A percentile compares a stretch with the other conserved stretches of the same genome.
phyloP scores from a whole-genome alignment of 768 basidiomycete species.

The Amanita polypyramis region DNA sequence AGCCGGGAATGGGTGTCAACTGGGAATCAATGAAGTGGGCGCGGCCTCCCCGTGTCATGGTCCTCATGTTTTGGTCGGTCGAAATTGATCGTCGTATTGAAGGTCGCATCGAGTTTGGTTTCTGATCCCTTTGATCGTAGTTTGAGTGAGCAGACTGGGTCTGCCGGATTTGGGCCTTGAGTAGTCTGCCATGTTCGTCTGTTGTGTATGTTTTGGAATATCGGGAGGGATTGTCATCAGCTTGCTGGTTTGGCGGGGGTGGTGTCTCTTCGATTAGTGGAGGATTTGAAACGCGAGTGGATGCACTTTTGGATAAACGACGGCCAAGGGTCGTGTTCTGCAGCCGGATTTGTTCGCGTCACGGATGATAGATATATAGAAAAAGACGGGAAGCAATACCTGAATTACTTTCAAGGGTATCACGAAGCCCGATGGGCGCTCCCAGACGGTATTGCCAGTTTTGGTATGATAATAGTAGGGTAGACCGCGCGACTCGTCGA shows the following conservation, averaged over 20 bases:
- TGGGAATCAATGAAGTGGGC: slow-evolving; percentile 22
- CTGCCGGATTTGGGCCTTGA: slow-evolving; percentile 16
- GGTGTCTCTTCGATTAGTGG: slow-evolving; percentile 14
- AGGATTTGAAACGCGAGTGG: slow-evolving; percentile 30
- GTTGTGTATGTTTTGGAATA: slow-evolving; percentile 26
- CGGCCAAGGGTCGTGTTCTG: slow-evolving; percentile 69
- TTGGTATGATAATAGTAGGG: slow-evolving; percentile 95
- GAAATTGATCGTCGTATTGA: slow-evolving; percentile 20
- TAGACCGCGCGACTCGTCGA: slow-evolving; percentile 71
- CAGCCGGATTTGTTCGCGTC: background rate
- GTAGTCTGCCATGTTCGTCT: slow-evolving; percentile 19
- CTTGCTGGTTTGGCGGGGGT: slow-evolving; percentile 18
- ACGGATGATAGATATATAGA: slow-evolving; percentile 6
- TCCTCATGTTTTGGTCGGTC: slow-evolving; percentile 16
- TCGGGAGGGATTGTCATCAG: slow-evolving; percentile 15
- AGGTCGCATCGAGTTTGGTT: slow-evolving; percentile 8
- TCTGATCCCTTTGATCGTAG: background rate
- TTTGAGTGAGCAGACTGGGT: slow-evolving; percentile 10
- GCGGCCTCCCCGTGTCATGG: background rate
- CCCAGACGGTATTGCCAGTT: slow-evolving; percentile 88
- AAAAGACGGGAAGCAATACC: slow-evolving; percentile 34
- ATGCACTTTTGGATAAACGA: slow-evolving; percentile 50
- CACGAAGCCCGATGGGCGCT: slow-evolving; percentile 79
- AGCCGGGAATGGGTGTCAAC: slow-evolving; percentile 58
- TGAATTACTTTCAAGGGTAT: slow-evolving; percentile 87